Evolutionary conservation across 345 rosid genomes (phyloP).

Genomic region (Camelina hispida): DNA sequence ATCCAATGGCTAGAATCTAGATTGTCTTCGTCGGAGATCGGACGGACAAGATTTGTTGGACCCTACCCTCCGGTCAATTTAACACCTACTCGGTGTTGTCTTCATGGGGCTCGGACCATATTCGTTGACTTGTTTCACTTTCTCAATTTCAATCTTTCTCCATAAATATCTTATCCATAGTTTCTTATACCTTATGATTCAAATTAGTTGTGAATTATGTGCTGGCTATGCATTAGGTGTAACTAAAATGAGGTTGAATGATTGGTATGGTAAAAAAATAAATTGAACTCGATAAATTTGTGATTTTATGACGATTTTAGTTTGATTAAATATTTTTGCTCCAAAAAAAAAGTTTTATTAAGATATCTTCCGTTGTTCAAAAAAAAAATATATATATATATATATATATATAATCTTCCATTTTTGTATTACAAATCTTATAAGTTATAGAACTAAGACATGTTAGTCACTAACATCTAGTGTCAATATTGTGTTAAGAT

Average conservation of each 20-base stretch:
- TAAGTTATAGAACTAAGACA: not conserved
- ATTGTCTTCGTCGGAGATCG: constrained; percentile 8
- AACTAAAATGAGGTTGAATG: not conserved
- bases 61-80: constrained; percentile 41
- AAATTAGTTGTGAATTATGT: constrained; percentile 8
- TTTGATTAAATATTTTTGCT: no score
- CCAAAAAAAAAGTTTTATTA: not conserved
- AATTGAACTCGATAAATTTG: not conserved
- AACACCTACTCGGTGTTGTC: constrained; percentile 36
- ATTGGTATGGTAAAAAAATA: not conserved
- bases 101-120: constrained; percentile 29
- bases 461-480: not conserved
- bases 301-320: no score
- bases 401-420: not conserved
- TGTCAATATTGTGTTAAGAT: not conserved
- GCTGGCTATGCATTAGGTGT: constrained; percentile 13
- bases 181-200: constrained; percentile 5
- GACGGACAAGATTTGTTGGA: constrained; percentile 32
- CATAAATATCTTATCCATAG: constrained; percentile 22
- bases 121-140: constrained; percentile 35
- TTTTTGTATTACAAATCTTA: not conserved
- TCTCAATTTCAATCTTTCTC: not conserved
- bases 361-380: no score
- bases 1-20: constrained; percentile 16
- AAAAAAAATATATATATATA: no score